Evolutionary conservation across 2,329 filamentous ascomycete genomes (phyloP), one percentile per base, ranked within the genome.

Genomic region (Fusarium anthophilum): DNA sequence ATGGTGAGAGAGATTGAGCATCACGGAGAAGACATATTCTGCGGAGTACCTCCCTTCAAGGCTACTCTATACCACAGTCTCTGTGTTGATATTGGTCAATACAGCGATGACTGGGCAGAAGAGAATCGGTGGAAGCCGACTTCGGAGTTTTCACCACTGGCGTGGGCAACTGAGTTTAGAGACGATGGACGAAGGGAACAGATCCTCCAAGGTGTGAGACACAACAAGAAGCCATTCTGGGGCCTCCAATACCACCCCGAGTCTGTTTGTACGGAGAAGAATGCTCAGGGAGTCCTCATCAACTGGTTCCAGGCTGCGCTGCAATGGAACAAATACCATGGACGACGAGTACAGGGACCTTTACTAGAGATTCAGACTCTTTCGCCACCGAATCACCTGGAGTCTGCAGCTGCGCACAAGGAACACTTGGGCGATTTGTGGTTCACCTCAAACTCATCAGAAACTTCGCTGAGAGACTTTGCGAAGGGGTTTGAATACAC

Each of bases 221-320:
- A 97, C 80, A 83, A 80, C 24, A 79, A 73, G 2, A 91, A 90
- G 73, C 95, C 95, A 0, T 93, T 96, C 72, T 97, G 93, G 91
- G 95, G 93, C 1, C 87, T 98, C 24, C 95, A 98, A 79, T 98
- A 96, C 77, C 95, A 98, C 79, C 95, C 95, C 0, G 95, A 98
- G 81, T 97, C 94, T 0, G 89, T 94, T 20, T 97, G 94, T 80
- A 97, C 95, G 8, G 93, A 94, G 44, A 83, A 86, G 8, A 87
- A 88, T 68, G 91, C 93, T 4, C 88, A 87, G 26, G 83, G 84
- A 20, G 86, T 97, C 32, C 86, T 97, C 41, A 82, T 82, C 57
- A 94, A 93, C 77, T 98, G 95, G 94, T 96, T 95, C 87, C 79
- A 81, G 9, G 86, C 90, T 78, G 91, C 91, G 2, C 82, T 86